Conservation (phyloP, 2,329 filamentous ascomycete genomes). For the Fusarium armeniacum region DNA sequence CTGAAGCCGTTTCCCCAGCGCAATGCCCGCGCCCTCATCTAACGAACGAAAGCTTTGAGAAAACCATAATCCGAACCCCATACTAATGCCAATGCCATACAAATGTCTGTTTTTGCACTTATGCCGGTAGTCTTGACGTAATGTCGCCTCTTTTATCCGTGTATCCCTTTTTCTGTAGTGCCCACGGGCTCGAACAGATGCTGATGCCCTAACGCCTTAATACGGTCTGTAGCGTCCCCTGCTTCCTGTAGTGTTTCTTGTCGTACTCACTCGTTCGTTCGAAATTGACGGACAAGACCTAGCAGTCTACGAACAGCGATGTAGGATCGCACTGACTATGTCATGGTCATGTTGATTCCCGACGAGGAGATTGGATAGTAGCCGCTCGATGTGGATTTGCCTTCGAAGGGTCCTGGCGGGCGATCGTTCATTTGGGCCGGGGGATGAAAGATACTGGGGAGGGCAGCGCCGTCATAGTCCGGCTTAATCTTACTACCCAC, state of each 20-base stretch:
- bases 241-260: neutral
- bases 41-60: constrained; percentile 37
- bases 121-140: constrained; percentile 13
- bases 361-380: constrained; percentile 69
- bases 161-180: constrained; percentile 5
- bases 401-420: constrained; percentile 65
- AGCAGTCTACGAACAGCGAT: neutral
- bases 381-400: constrained; percentile 65
- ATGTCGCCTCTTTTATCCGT: constrained; percentile 11
- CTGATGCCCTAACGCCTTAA: constrained; percentile 20
- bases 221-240: constrained; percentile 22
- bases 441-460: constrained; percentile 64
- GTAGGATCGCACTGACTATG: constrained; percentile 29
- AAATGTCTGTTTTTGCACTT: constrained; percentile 6
- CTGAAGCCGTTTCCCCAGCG: constrained; percentile 11
- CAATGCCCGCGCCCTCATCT: constrained; percentile 25
- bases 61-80: constrained; percentile 34
- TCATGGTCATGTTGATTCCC: constrained; percentile 61
- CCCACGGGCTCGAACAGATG: neutral
- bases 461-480: constrained; percentile 61
- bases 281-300: neutral
- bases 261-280: constrained; percentile 1
- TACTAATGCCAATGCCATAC: constrained; percentile 36
- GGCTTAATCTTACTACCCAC: constrained; percentile 62
- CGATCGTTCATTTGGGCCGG: constrained; percentile 55